Evolutionary conservation across 805 yeast genomes (phyloP), one percentile per base, ranked within the genome.

Genomic region (Saccharomycopsis amapae): DNA sequence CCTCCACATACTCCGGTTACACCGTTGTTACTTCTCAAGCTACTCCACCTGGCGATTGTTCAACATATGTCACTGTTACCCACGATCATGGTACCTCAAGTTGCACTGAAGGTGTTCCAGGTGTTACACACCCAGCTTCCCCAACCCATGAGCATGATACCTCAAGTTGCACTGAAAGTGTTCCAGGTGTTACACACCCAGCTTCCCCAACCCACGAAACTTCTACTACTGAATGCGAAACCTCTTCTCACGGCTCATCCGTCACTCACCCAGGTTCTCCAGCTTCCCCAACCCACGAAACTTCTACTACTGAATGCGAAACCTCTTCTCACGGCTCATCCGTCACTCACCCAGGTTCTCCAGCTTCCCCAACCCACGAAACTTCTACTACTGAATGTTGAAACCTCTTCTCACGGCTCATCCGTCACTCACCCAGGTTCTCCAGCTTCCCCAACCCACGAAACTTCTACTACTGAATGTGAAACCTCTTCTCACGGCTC

Each of bases 401-500:
- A 10, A 12, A 28, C 13, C 32, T 12, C 32, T 28, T n/a, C 10
- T 28, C n/a, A 10, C 32, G 13, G n/a, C n/a, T 28, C 32, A 28
- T 12, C 32, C 32, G 10, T n/a, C n/a, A 12, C 32, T 28, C 13
- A 12, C n/a, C 13, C n/a, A n/a, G 13, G 13, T 28, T 28, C 32
- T 28, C 32, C 32, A 12, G 10, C 32, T n/a, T 28, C 32, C n/a
- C 32, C 10, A 12, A 12, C 32, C 32, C 32, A 28, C n/a, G 10
- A 10, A 28, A 28, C 32, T n/a, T 28, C 51, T n/a, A 30, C 49
- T 20, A 46, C 56, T 24, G 39, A 51, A n/a, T 22, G 46, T 19
- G 44, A 55, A 22, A 37, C 53, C 35, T 19, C 39, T 6, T 35
- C 19, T 10, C 5, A 30, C 24, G 13, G 28, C 48, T 18, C 41